These are phyloP conservation scores for Populus hybrid DNA, from an alignment of 441 rosid genomes.

Conservation along the genomic window DNA sequence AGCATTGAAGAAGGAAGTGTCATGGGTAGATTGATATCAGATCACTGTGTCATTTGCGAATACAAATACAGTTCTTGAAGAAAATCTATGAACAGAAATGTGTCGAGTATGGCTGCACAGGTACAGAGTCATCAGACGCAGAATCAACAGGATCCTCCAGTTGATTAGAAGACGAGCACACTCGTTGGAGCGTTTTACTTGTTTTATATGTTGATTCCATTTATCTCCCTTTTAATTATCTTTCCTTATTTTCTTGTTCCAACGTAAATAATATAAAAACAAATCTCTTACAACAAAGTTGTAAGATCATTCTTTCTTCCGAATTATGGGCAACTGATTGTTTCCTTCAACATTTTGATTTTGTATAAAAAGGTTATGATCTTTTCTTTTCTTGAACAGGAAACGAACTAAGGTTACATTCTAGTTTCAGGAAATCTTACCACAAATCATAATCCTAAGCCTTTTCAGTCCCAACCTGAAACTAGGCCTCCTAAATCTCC, in stretches of 20 bases:
- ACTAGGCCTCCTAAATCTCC: constrained; percentile 30
- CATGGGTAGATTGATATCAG: constrained; percentile 42
- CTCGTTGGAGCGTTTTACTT: not conserved
- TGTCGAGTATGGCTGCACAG: not conserved
- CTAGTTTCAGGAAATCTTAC: constrained; percentile 23
- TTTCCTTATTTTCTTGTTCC: not conserved
- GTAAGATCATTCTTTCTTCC: not conserved
- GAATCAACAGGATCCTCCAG: not conserved
- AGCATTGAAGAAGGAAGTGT: constrained; percentile 59
- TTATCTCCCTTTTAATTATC: not conserved
- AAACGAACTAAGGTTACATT: not conserved
- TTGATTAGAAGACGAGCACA: not conserved
- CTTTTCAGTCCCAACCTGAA: too few species aligned
- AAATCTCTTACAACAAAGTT: not conserved
- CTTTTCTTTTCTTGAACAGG: not conserved
- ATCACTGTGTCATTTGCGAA: constrained; percentile 62
- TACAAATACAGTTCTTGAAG: constrained; percentile 29
- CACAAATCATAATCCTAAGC: constrained; percentile 43
- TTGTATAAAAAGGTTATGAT: not conserved
- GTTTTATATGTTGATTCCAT: not conserved
- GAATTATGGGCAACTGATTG: not conserved
- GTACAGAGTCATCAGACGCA: not conserved
- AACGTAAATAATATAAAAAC: not conserved
- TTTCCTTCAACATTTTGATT: not conserved
- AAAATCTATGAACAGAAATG: not conserved